These are phyloP conservation scores for Leucocoprinus leucothites DNA, from an alignment of 768 basidiomycete genomes.

Conservation along the genomic window DNA sequence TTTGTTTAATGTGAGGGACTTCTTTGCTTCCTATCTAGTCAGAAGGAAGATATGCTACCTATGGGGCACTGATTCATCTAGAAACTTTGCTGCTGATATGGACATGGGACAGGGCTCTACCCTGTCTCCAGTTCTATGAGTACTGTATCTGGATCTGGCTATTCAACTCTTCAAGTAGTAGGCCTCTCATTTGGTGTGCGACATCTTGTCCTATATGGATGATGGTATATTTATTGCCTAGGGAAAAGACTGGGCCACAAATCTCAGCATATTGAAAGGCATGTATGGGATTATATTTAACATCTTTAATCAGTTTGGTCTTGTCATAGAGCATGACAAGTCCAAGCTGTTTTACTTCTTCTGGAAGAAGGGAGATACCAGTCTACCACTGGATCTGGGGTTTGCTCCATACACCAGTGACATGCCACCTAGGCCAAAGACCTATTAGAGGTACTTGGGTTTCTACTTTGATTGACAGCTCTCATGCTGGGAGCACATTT, in stretches of 20 bases:
- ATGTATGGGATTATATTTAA: background rate
- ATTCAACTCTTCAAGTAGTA: background rate
- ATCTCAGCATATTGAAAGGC: background rate
- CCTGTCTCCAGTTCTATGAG: no score
- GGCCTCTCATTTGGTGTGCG: background rate
- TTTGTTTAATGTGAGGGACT: no score
- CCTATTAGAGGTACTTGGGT: conserved; percentile 4
- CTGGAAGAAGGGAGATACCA: background rate
- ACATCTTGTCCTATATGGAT: background rate
- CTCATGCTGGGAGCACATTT: background rate
- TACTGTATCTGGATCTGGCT: no score
- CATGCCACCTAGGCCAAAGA: background rate
- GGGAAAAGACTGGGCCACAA: background rate
- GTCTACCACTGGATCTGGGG: background rate
- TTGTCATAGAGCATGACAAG: background rate
- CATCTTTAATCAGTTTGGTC: background rate
- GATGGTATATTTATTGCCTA: background rate
- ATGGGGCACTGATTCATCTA: no score
- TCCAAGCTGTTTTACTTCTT: conserved; percentile 1
- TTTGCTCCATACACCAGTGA: background rate
- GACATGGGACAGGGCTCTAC: no score
- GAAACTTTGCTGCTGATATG: no score
- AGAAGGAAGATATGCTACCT: no score
- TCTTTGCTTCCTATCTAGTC: no score
- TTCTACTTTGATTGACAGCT: background rate